Conservation (phyloP, 2,329 filamentous ascomycete genomes). For the Alternaria arborescens region DNA sequence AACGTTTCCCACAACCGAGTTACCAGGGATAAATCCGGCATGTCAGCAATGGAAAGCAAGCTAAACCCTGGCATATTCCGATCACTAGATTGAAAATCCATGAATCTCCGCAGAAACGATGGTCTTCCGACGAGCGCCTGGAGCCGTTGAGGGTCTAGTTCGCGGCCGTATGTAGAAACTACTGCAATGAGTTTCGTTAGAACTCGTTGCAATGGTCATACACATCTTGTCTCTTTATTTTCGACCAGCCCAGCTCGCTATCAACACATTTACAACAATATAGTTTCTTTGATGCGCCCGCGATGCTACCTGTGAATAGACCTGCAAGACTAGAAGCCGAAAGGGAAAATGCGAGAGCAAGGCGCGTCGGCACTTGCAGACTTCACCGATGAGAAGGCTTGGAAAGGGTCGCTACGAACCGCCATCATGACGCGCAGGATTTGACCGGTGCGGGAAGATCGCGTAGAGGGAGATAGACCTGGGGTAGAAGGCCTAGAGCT, state of each 20-base stretch:
- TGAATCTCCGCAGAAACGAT: background rate
- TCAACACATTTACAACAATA: background rate
- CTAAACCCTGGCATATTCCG: background rate
- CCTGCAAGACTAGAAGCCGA: background rate
- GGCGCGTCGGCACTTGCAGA: conserved; percentile 5
- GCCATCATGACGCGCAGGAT: conserved; percentile 17
- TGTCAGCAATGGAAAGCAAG: background rate
- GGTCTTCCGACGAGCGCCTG: background rate
- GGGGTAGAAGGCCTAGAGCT: conserved; percentile 13
- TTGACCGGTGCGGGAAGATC: conserved; percentile 25
- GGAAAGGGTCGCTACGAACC: conserved; percentile 6
- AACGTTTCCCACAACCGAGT: background rate
- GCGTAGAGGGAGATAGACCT: conserved; percentile 4
- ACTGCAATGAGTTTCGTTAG: background rate
- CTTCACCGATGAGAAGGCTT: conserved; percentile 16
- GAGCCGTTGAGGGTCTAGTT: background rate
- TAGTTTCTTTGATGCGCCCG: background rate
- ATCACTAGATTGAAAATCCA: background rate
- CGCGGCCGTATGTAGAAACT: background rate
- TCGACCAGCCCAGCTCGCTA: background rate
- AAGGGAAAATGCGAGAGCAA: background rate
- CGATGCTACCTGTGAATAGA: background rate
- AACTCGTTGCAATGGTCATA: background rate
- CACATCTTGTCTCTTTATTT: background rate
- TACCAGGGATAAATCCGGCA: background rate